Evolutionary conservation across 2,329 filamentous ascomycete genomes (phyloP).

Genomic region (Colletotrichum zoysiae): DNA sequence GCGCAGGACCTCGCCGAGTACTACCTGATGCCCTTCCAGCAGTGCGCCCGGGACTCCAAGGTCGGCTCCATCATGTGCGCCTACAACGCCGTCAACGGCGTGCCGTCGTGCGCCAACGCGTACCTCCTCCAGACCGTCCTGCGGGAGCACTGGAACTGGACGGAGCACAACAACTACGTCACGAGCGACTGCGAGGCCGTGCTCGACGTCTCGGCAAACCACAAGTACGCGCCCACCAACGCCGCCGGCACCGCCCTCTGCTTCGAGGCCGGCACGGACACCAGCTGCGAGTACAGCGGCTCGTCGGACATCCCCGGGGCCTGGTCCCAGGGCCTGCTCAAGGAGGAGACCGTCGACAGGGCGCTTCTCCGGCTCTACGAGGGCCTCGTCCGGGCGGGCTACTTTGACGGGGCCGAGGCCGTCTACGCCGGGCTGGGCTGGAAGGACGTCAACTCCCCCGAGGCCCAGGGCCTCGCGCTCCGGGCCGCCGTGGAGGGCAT

Average conservation of each 20-base stretch:
- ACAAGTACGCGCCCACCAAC: conserved; percentile 54
- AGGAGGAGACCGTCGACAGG: conserved; percentile 52
- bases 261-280: conserved; percentile 52
- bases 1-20: conserved; percentile 75
- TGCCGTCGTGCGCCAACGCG: conserved; percentile 71
- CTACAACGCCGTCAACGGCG: conserved; percentile 74
- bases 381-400: conserved; percentile 66
- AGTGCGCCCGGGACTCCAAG: conserved; percentile 69
- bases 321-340: conserved; percentile 49
- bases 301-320: conserved; percentile 23
- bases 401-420: conserved; percentile 61
- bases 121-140: conserved; percentile 74
- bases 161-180: conserved; percentile 70
- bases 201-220: conserved; percentile 64
- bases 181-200: conserved; percentile 75
- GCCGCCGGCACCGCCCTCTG: conserved; percentile 51
- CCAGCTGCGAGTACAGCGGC: conserved; percentile 46
- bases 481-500: not conserved
- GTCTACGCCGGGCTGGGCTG: conserved; percentile 54
- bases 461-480: not conserved
- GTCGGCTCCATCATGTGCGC: conserved; percentile 72
- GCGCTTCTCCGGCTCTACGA: conserved; percentile 65
- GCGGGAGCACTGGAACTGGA: conserved; percentile 75
- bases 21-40: conserved; percentile 70
- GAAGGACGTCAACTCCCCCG: not conserved